Conservation (phyloP, 2,329 filamentous ascomycete genomes). For the Colletotrichum salicis region DNA sequence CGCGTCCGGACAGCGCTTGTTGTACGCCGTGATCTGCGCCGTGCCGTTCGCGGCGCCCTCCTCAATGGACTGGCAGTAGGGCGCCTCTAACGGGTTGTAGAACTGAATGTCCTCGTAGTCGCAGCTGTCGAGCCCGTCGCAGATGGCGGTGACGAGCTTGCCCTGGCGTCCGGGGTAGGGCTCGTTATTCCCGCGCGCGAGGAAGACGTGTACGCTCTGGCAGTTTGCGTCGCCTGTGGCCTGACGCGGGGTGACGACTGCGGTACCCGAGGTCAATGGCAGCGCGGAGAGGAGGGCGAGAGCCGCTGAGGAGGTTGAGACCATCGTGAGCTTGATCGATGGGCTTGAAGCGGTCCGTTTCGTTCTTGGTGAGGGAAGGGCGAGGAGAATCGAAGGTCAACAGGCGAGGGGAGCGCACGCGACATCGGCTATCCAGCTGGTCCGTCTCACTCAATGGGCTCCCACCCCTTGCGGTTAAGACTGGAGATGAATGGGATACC, state of each 20-base stretch:
- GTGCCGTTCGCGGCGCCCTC: conserved; percentile 49
- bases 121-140: conserved; percentile 41
- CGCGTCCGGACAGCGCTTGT: conserved; percentile 50
- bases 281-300: conserved; percentile 11
- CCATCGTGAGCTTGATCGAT: conserved; percentile 3
- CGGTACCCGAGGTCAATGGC: conserved; percentile 12
- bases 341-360: neutral
- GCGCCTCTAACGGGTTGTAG: conserved; percentile 42
- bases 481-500: neutral
- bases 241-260: conserved; percentile 16
- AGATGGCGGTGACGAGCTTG: conserved; percentile 42
- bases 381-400: neutral
- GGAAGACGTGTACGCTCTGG: conserved; percentile 44
- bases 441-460: no score
- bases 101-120: conserved; percentile 48
- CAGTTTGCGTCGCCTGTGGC: conserved; percentile 35
- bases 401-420: neutral
- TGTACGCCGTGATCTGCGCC: conserved; percentile 51
- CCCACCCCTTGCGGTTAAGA: neutral
- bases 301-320: conserved; percentile 21
- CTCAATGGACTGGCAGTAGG: conserved; percentile 50
- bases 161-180: conserved; percentile 45
- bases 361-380: neutral
- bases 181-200: conserved; percentile 44
- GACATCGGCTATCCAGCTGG: neutral